Evolutionary conservation across 208 protist species (phyloP).

Genomic region (Histomonas meleagridis): DNA sequence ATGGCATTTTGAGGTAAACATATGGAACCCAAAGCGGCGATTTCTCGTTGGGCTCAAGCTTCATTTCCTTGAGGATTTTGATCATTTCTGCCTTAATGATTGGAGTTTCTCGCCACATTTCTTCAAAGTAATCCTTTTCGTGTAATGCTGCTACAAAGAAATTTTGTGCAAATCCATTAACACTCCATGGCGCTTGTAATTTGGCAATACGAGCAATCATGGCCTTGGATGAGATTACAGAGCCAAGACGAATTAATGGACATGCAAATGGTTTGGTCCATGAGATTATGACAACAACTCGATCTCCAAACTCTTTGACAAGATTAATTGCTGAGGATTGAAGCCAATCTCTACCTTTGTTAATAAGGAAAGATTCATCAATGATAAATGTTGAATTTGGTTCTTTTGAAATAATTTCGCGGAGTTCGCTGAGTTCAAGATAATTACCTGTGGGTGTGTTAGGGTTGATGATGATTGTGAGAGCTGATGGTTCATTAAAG

Average conservation of each 20-base stretch:
- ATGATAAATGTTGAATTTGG: background rate
- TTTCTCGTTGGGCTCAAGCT: too few relatives aligned
- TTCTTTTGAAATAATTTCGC: background rate
- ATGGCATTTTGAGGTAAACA: background rate
- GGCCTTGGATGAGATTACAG: background rate
- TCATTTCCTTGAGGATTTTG: background rate
- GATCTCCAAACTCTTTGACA: background rate
- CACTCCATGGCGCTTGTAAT: background rate
- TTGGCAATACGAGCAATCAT: background rate
- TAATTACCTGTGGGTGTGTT: background rate
- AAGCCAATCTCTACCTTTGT: background rate
- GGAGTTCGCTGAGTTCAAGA: background rate
- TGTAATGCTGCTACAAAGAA: background rate
- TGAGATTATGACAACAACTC: background rate
- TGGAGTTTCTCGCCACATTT: background rate
- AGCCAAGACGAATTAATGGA: background rate
- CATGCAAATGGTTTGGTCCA: background rate
- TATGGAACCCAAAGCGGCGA: conserved; percentile 11
- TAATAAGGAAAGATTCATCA: conserved; percentile 3
- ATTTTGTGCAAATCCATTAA: background rate
- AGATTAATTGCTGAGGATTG: background rate
- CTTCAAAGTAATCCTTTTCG: background rate
- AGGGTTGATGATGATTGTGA: background rate
- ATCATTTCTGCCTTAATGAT: background rate
- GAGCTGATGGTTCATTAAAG: background rate